A percentile compares a stretch with the other conserved stretches of the same genome.
Conservation (phyloP, 2,329 filamentous ascomycete species). For the Chaetomiaceae sp. region DNA sequence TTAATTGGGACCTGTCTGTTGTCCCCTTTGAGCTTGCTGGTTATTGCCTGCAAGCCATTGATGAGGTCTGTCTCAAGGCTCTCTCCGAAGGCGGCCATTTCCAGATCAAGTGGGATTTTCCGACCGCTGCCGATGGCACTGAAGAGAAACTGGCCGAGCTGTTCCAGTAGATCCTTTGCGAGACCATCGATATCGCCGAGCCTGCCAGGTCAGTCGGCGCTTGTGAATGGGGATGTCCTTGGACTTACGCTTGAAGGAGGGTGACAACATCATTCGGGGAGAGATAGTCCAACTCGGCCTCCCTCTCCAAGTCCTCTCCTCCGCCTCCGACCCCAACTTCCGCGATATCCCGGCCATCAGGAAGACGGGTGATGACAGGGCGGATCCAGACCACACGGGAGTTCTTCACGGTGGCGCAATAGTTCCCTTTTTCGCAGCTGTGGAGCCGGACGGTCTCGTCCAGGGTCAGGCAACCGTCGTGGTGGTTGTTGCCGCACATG, state of each 20-base stretch:
- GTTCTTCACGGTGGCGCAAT: conserved; percentile 47
- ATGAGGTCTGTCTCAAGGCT: conserved; percentile 29
- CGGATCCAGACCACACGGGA: conserved; percentile 66
- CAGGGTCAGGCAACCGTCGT: conserved; percentile 67
- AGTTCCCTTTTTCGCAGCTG: conserved; percentile 74
- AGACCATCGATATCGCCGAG: conserved; percentile 22
- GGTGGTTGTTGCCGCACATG: conserved; percentile 64
- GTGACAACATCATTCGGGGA: conserved; percentile 22
- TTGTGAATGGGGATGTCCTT: background rate
- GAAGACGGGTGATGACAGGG: conserved; percentile 66
- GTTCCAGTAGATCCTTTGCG: conserved; percentile 20
- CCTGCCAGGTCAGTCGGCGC: conserved; percentile 15
- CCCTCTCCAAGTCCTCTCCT: conserved; percentile 66
- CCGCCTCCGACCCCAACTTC: conserved; percentile 79
- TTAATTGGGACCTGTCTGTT: conserved; percentile 1
- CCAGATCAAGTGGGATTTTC: conserved; percentile 34
- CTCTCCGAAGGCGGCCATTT: conserved; percentile 28
- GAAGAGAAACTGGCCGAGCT: conserved; percentile 25
- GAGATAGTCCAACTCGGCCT: conserved; percentile 61
- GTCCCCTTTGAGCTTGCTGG: conserved; percentile 22
- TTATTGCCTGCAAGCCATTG: conserved; percentile 26
- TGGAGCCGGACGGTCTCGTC: conserved; percentile 65
- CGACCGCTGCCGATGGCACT: conserved; percentile 27
- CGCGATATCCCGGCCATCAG: conserved; percentile 57
- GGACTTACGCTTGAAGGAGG: conserved; percentile 32